phyloP scores from a whole-genome alignment of 2,329 filamentous ascomycete genomes.

The Aspergillus pseudotamarii region DNA sequence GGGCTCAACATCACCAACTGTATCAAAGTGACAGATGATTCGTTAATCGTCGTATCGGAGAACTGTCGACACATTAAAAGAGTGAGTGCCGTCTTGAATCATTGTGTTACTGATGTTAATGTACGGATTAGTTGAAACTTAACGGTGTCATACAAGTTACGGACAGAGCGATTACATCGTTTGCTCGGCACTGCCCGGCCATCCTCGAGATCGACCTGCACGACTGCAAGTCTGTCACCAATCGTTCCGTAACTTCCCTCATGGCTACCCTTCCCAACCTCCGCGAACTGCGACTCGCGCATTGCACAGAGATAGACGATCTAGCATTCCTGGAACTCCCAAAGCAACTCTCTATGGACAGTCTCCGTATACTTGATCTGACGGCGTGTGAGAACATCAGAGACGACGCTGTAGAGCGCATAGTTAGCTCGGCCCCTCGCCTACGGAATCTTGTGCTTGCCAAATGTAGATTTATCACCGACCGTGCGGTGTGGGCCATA shows the following conservation, averaged over 20 bases:
- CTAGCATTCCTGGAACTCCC: constrained; percentile 83
- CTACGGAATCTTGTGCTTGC: constrained; percentile 90
- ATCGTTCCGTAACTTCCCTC: constrained; percentile 79
- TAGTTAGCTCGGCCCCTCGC: constrained; percentile 82
- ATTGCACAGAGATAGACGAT: constrained; percentile 83
- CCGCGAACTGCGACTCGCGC: constrained; percentile 85
- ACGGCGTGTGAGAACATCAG: constrained; percentile 84
- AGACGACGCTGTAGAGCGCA: constrained; percentile 84
- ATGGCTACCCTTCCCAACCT: constrained; percentile 77
- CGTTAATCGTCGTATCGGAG: constrained; percentile 76
- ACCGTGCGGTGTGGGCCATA: constrained; percentile 83
- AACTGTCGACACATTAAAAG: constrained; percentile 85
- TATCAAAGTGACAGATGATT: constrained; percentile 80
- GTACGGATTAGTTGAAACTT: constrained; percentile 72
- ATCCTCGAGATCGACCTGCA: constrained; percentile 96
- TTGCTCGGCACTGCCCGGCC: constrained; percentile 85
- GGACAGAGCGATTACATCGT: constrained; percentile 78
- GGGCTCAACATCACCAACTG: constrained; percentile 92
- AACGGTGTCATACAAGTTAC: constrained; percentile 88
- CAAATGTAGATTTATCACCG: constrained; percentile 92
- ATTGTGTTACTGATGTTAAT: constrained; percentile 16
- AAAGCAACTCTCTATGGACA: constrained; percentile 71
- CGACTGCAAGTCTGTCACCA: constrained; percentile 78
- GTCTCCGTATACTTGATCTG: constrained; percentile 88
- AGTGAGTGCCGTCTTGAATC: constrained; percentile 53